Base-by-base conservation (phyloP, 805 yeast genomes). In the Saturnispora sekii region DNA sequence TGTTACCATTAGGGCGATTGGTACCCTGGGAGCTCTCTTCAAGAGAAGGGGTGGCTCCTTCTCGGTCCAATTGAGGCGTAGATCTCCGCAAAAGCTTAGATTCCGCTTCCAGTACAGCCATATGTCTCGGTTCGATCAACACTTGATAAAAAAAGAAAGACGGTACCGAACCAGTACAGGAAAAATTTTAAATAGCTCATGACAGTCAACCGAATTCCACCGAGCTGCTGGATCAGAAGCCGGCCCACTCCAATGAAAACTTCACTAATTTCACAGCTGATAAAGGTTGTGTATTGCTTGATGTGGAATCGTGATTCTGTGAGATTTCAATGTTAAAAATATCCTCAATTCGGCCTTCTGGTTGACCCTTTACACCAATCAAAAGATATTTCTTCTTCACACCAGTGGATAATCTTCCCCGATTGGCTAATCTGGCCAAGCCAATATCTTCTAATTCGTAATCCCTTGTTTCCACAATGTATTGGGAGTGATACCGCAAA, bases 191-290 rank as follows among this genome's bases (percentile, higher is more conserved):
- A 18, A 21, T 21, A 9, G 14, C 30, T 36, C 30, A 28, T 37
- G 14, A 29, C 21, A 12, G 16, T 18, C 17, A 38, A 30, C 33
- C 14, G 33, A 38, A 35, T 35, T 15, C 34, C 34, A 38, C 18
- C 40, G 30, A 37, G 38, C 38, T 21, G 26, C 10, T 11, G n/a
- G 7, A 87, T 46, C 96, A 97, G 65, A 90, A 90, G 0, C 96
- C 97, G 0, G 97, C 88, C 98, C 98, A 90, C 63, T 90, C 96
- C 2, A 90, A 67, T 5, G 95, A 82, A 57, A 77, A 90, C 64
- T 39, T 53, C 54, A 10, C 63, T 58, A 5, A 57, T 54, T 36
- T 35, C 16, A 10, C 18, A 12, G 11, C n/a, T 26, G 16, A 17
- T 46, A 51, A 2, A 51, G 48, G 2, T 49, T 43, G 14, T 51